Conservation (phyloP, 2,329 filamentous ascomycete genomes). For the Pyrenophora teres region DNA sequence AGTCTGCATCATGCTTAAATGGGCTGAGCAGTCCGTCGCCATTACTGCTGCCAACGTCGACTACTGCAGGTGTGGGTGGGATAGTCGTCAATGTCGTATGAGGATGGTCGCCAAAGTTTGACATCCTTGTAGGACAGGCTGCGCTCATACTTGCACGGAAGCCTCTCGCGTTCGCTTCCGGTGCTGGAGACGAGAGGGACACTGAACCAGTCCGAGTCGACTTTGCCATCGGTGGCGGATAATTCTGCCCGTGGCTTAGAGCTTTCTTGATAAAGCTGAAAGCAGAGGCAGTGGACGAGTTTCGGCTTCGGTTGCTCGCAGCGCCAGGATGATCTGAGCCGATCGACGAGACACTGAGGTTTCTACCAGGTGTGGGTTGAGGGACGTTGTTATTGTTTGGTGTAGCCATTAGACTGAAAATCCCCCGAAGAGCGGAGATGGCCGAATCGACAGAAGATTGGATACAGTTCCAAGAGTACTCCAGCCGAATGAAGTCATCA, state of each 20-base stretch:
- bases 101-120: conserved; percentile 35
- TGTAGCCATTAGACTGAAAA: conserved; percentile 52
- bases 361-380: conserved; percentile 20
- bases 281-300: conserved; percentile 31
- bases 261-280: conserved; percentile 37
- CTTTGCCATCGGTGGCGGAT: conserved; percentile 11
- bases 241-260: conserved; percentile 27
- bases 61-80: conserved; percentile 46
- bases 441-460: conserved; percentile 49
- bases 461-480: conserved; percentile 51
- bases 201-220: conserved; percentile 27
- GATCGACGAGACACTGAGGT: conserved; percentile 37
- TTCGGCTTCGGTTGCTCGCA: conserved; percentile 23
- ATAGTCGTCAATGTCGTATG: conserved; percentile 46
- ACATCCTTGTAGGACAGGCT: conserved; percentile 49
- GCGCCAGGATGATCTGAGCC: conserved; percentile 18
- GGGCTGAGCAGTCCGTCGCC: conserved; percentile 32
- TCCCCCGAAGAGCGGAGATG: conserved; percentile 51
- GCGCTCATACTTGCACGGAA: conserved; percentile 38
- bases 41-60: conserved; percentile 18
- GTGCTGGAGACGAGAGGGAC: conserved; percentile 25
- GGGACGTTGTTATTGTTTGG: conserved; percentile 1
- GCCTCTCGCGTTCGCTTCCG: conserved; percentile 39
- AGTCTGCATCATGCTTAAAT: conserved; percentile 44
- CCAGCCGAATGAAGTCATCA: conserved; percentile 53